Percentiles rank a stretch among this genome's conserved stretches.
Conservation (phyloP, 495 filamentous ascomycete species). For the Corynascus novoguineensis region DNA sequence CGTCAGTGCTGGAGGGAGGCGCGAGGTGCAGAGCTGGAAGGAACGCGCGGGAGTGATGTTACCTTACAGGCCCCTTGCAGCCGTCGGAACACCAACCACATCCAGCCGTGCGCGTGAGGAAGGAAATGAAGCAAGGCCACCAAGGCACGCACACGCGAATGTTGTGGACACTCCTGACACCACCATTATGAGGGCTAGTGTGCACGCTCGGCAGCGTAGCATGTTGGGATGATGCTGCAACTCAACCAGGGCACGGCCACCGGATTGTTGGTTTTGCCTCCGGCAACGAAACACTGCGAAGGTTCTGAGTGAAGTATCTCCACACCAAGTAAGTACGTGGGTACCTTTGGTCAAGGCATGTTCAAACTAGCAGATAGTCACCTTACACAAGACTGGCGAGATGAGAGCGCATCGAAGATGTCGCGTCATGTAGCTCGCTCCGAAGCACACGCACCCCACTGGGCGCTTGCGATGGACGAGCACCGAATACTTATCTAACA, state of each 20-base stretch:
- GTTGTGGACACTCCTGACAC: background rate
- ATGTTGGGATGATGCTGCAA: background rate
- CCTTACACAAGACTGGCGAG: too few relatives aligned
- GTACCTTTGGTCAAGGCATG: too few relatives aligned
- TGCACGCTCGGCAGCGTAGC: background rate
- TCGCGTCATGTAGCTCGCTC: too few relatives aligned
- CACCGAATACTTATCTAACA: too few relatives aligned
- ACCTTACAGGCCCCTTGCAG: background rate
- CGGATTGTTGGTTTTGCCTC: background rate
- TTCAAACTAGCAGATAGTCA: too few relatives aligned
- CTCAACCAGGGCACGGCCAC: background rate
- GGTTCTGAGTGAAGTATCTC: background rate
- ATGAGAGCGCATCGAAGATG: too few relatives aligned
- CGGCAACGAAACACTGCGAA: background rate
- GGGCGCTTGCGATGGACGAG: too few relatives aligned
- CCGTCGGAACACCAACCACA: slow-evolving; percentile 9
- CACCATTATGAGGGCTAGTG: background rate
- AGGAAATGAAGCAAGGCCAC: slow-evolving; percentile 1
- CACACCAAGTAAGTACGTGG: too few relatives aligned
- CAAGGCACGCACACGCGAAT: background rate
- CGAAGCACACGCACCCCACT: too few relatives aligned
- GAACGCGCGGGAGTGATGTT: background rate
- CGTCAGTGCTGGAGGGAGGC: background rate
- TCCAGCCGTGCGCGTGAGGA: background rate
- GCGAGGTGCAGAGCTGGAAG: background rate